Conservation (phyloP, 129 eudicot species). For the Escallonia rubra region DNA sequence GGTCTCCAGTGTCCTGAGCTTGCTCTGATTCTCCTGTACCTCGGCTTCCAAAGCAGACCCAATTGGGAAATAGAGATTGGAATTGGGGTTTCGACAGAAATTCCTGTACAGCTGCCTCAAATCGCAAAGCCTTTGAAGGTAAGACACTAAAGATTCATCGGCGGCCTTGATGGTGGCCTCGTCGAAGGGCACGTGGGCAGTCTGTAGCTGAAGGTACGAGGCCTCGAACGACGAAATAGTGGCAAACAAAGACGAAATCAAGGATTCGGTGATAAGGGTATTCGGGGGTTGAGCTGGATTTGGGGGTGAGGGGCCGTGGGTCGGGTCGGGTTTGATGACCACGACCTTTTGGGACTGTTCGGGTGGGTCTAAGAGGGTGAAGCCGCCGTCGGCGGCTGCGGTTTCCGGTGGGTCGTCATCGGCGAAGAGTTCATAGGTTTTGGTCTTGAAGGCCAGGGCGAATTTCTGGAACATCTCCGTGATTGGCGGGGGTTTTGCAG, state of each 20-base stretch:
- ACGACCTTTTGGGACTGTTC: slow-evolving; percentile 87
- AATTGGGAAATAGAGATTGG: slow-evolving; percentile 33
- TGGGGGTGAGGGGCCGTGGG: slow-evolving; percentile 8
- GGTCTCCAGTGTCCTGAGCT: slow-evolving; percentile 66
- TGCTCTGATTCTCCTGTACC: slow-evolving; percentile 95
- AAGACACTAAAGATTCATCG: slow-evolving; percentile 67
- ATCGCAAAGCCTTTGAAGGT: slow-evolving; percentile 65
- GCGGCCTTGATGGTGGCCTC: slow-evolving; percentile 44
- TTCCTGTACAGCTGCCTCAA: slow-evolving; percentile 55
- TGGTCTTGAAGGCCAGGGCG: slow-evolving; percentile 86
- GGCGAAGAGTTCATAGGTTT: slow-evolving; percentile 79
- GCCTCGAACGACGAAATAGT: slow-evolving; percentile 85
- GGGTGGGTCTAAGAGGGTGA: slow-evolving; percentile 63
- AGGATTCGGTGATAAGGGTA: slow-evolving; percentile 44
- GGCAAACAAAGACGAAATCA: slow-evolving; percentile 70
- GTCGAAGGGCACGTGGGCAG: slow-evolving; percentile 80
- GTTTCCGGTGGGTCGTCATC: slow-evolving; percentile 43
- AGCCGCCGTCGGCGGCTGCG: slow-evolving; percentile 25
- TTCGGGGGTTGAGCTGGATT: slow-evolving; percentile 22
- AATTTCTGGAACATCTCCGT: slow-evolving; percentile 87
- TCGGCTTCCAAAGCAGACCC: slow-evolving; percentile 84
- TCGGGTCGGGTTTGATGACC: slow-evolving; percentile 68
- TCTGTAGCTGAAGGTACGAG: slow-evolving; percentile 78
- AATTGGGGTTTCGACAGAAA: slow-evolving; percentile 38
- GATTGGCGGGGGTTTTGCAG: slow-evolving; percentile 71